phyloP scores from a whole-genome alignment of 495 filamentous ascomycete genomes.

The Chaetomidium leptoderma region DNA sequence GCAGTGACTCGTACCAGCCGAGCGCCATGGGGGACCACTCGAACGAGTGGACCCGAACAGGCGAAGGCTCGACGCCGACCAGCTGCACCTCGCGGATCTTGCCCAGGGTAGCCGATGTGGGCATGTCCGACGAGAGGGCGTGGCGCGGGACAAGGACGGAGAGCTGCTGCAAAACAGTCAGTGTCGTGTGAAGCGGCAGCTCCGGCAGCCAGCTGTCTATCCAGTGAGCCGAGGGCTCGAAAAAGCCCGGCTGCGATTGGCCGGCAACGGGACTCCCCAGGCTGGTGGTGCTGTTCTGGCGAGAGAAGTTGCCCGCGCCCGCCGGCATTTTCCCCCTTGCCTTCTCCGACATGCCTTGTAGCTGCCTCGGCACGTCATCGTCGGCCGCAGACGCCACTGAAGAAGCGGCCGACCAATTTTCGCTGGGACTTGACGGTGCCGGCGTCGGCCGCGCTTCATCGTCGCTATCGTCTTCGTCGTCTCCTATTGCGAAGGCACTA shows the following conservation, averaged over 20 bases:
- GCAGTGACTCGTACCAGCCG: conserved; percentile 92
- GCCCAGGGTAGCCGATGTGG: conserved; percentile 35
- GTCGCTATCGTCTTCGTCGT: conserved; percentile 78
- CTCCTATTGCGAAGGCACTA: conserved; percentile 82
- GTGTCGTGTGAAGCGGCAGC: conserved; percentile 83
- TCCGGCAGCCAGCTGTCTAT: conserved; percentile 93
- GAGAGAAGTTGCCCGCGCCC: conserved; percentile 72
- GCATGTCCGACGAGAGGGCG: conserved; percentile 33
- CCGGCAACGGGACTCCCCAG: conserved; percentile 60
- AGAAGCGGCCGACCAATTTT: conserved; percentile 63
- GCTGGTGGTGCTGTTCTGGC: conserved; percentile 88
- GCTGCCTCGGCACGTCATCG: conserved; percentile 78
- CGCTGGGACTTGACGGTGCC: conserved; percentile 64
- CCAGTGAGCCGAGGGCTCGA: conserved; percentile 75
- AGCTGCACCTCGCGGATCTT: conserved; percentile 43
- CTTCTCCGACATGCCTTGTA: conserved; percentile 98
- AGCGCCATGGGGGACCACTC: conserved; percentile 90
- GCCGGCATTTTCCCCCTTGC: conserved; percentile 96
- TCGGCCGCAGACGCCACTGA: conserved; percentile 59
- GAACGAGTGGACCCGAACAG: conserved; percentile 79
- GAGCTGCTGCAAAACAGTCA: conserved; percentile 69
- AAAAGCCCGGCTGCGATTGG: conserved; percentile 52
- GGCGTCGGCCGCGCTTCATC: conserved; percentile 66
- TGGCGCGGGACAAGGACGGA: conserved; percentile 45
- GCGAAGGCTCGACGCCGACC: conserved; percentile 66